Conservation (phyloP, 768 basidiomycete genomes). For the Multifurca ochricompacta region DNA sequence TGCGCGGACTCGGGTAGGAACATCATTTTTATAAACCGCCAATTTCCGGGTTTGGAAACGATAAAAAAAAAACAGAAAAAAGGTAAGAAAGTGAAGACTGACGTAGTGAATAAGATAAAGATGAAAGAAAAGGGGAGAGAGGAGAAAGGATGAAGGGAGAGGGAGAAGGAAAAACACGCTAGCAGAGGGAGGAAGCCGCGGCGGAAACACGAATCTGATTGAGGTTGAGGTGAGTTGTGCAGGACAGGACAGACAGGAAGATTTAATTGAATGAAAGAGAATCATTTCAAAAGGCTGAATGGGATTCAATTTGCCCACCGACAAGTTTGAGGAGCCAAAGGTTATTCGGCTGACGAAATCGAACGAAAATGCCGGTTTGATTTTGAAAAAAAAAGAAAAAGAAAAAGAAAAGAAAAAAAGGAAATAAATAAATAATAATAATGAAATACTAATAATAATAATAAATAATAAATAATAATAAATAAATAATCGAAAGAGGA, state of each 20-base stretch:
- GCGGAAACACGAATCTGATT: slow-evolving; percentile 7
- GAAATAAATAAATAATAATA: too few species aligned
- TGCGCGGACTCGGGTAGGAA: background rate
- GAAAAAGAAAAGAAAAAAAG: too few species aligned
- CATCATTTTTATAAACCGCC: too few species aligned
- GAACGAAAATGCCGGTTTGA: slow-evolving; percentile 19
- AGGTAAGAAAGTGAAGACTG: background rate
- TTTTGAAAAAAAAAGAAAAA: too few species aligned
- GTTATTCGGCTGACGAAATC: slow-evolving; percentile 20
- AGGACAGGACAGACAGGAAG: background rate
- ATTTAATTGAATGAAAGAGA: slow-evolving; percentile 13
- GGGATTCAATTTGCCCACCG: background rate
- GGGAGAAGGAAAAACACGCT: background rate
- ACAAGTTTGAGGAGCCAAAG: background rate
- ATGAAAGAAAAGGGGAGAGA: background rate
- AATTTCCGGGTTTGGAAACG: background rate
- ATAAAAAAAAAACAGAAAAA: background rate
- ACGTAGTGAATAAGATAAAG: background rate
- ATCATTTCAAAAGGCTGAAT: slow-evolving; percentile 5
- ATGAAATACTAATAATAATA: background rate
- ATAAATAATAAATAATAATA: background rate
- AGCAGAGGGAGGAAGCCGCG: slow-evolving; percentile 13
- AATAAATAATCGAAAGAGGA: background rate
- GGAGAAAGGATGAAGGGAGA: background rate
- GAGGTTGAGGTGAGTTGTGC: background rate